A percentile compares a stretch with the other conserved stretches of the same genome.
Evolutionary conservation across 2,329 filamentous ascomycete species (phyloP).

Genomic region (Xylariaceae sp.): DNA sequence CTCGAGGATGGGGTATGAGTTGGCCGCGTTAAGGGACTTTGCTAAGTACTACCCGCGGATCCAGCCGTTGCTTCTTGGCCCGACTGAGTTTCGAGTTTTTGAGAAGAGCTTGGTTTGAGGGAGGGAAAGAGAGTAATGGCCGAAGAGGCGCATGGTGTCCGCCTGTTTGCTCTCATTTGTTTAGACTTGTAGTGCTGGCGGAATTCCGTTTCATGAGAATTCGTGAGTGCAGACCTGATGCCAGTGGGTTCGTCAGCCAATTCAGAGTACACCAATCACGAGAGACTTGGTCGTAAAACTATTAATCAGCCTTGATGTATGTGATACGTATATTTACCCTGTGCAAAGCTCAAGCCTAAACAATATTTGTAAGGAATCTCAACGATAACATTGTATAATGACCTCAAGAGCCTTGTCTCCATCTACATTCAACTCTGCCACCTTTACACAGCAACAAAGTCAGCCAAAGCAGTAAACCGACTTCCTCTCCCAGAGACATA

Average conservation of each 20-base stretch:
- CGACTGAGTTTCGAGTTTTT: slow-evolving; percentile 23
- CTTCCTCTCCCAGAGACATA: slow-evolving; percentile 38
- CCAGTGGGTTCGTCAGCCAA: too few species aligned
- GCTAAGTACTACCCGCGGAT: slow-evolving; percentile 20
- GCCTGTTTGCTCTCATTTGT: too few species aligned
- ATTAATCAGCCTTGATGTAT: too few species aligned
- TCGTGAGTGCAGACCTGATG: too few species aligned
- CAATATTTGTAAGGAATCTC: too few species aligned
- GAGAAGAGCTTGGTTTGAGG: slow-evolving; percentile 23
- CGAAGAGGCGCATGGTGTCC: not conserved
- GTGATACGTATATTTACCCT: too few species aligned
- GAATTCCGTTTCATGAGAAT: too few species aligned
- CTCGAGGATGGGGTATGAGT: slow-evolving; percentile 23
- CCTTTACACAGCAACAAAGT: slow-evolving; percentile 3
- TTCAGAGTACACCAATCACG: too few species aligned
- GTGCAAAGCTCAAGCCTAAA: too few species aligned
- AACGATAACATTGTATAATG: not conserved
- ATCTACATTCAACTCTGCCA: not conserved
- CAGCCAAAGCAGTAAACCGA: slow-evolving; percentile 33
- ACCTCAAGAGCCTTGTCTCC: not conserved
- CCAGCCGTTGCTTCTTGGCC: slow-evolving; percentile 13
- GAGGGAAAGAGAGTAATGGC: not conserved
- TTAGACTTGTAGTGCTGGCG: too few species aligned
- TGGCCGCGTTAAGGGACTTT: slow-evolving; percentile 19
- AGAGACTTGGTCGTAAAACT: too few species aligned